Conservation (phyloP, 176 grass and related monocot genomes). For the Echinochloa phyllopogon region DNA sequence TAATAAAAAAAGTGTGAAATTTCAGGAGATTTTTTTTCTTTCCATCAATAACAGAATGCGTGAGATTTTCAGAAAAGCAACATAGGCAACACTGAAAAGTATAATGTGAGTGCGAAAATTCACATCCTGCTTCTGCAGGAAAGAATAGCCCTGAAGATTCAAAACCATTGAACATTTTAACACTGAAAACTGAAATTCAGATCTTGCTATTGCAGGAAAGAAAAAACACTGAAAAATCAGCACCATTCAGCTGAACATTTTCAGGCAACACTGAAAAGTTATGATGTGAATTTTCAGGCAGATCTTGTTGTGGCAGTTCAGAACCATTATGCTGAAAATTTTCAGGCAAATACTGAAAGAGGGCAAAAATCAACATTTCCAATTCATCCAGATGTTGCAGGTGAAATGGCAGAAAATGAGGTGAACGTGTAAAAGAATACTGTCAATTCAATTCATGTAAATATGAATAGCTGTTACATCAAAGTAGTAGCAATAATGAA, state of each 20-base stretch:
- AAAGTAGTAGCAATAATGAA: not conserved
- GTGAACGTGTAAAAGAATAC: not conserved
- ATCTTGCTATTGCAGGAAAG: not conserved
- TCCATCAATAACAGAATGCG: not conserved
- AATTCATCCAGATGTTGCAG: not conserved
- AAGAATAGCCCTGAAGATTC: not conserved
- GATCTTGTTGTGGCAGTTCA: no score
- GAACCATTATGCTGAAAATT: no score
- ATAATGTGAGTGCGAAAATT: no score
- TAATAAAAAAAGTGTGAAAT: not conserved
- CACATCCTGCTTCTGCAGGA: no score
- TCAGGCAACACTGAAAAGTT: no score
- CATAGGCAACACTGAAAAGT: no score
- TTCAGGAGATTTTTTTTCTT: not conserved
- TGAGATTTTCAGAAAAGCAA: no score
- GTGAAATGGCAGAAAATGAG: not conserved
- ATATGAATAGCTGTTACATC: slow-evolving; percentile 27
- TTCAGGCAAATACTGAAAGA: no score
- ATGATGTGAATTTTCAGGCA: no score
- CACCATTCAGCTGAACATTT: no score
- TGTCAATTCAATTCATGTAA: slow-evolving; percentile 13
- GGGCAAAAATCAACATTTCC: not conserved
- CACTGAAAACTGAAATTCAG: not conserved
- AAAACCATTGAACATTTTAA: not conserved
- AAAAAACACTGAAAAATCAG: no score